phyloP scores from a whole-genome alignment of 2,329 filamentous ascomycete species.

The Zasmidium cellare region DNA sequence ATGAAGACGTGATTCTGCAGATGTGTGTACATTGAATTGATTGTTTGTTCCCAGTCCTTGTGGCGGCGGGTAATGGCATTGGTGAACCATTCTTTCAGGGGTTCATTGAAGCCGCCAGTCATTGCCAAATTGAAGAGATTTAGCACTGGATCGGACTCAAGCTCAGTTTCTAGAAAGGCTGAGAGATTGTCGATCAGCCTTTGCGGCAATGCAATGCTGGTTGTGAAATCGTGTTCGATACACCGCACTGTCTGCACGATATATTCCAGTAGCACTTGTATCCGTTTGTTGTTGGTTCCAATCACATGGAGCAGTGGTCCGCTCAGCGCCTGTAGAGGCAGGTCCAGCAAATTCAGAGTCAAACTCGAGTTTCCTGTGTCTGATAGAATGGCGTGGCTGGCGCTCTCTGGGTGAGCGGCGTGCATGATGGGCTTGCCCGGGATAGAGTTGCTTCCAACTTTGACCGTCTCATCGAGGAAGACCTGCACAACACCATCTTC shows the following conservation, averaged over 20 bases:
- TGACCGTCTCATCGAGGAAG: conserved; percentile 32
- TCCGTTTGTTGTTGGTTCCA: conserved; percentile 77
- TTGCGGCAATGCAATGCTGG: conserved; percentile 66
- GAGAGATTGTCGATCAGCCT: conserved; percentile 52
- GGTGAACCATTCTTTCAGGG: conserved; percentile 77
- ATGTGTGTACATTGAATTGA: conserved; percentile 73
- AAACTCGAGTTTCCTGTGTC: conserved; percentile 6
- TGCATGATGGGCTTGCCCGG: conserved; percentile 47
- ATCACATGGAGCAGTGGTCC: conserved; percentile 74
- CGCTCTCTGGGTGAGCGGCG: conserved; percentile 69
- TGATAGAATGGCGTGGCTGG: conserved; percentile 71
- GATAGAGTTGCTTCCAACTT: conserved; percentile 26
- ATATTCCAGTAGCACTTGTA: conserved; percentile 86
- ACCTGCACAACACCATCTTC: conserved; percentile 24
- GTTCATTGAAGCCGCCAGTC: conserved; percentile 75
- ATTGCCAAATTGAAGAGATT: conserved; percentile 82
- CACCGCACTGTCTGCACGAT: conserved; percentile 77
- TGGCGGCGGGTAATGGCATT: conserved; percentile 49
- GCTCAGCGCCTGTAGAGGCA: conserved; percentile 29
- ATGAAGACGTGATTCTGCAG: conserved; percentile 79
- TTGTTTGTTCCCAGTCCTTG: conserved; percentile 92
- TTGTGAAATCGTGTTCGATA: conserved; percentile 79
- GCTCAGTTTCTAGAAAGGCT: conserved; percentile 69
- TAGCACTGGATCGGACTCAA: conserved; percentile 66
- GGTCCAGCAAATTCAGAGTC: conserved; percentile 19